A percentile compares a stretch with the other conserved stretches of the same genome.
Evolutionary conservation across 2,329 filamentous ascomycete genomes (phyloP).

Genomic region (Xylogone sp.): DNA sequence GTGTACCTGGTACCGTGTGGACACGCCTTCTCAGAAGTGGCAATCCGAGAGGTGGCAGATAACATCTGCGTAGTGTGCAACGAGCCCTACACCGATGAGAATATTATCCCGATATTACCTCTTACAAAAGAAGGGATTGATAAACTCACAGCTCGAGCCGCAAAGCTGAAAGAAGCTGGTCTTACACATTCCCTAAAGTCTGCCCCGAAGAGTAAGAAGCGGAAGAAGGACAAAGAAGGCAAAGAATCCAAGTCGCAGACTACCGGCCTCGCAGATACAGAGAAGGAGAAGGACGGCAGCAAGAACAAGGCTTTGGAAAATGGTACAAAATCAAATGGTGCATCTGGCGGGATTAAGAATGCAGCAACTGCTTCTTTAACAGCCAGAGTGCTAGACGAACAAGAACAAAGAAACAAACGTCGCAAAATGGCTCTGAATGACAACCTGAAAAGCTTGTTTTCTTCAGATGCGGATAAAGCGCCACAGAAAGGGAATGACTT

Average conservation of each 20-base stretch:
- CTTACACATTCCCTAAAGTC: slow-evolving; percentile 90
- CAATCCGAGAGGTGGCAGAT: slow-evolving; percentile 76
- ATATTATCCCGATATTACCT: slow-evolving; percentile 81
- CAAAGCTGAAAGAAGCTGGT: slow-evolving; percentile 65
- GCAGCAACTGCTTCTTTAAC: slow-evolving; percentile 80
- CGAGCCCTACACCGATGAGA: slow-evolving; percentile 64
- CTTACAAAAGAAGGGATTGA: slow-evolving; percentile 66
- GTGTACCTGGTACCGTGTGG: slow-evolving; percentile 94
- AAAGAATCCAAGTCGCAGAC: slow-evolving; percentile 16
- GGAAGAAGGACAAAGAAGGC: slow-evolving; percentile 60
- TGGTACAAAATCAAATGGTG: slow-evolving; percentile 13
- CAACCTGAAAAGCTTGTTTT: slow-evolving; percentile 51
- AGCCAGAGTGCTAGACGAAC: slow-evolving; percentile 80
- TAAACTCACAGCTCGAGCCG: slow-evolving; percentile 60
- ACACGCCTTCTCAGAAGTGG: slow-evolving; percentile 86
- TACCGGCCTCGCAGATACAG: slow-evolving; percentile 14
- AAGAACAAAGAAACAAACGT: slow-evolving; percentile 76
- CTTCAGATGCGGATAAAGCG: slow-evolving; percentile 28
- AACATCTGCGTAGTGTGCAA: slow-evolving; percentile 68
- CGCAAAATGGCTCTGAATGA: slow-evolving; percentile 62
- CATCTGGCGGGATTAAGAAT: slow-evolving; percentile 72
- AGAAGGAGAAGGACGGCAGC: slow-evolving; percentile 21
- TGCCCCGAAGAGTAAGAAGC: slow-evolving; percentile 65
- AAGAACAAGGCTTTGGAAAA: slow-evolving; percentile 22
- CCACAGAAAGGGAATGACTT: slow-evolving; percentile 44